Evolutionary conservation across 108 stramenopile genomes (phyloP).

Genomic region (Cyclotella cryptica): DNA sequence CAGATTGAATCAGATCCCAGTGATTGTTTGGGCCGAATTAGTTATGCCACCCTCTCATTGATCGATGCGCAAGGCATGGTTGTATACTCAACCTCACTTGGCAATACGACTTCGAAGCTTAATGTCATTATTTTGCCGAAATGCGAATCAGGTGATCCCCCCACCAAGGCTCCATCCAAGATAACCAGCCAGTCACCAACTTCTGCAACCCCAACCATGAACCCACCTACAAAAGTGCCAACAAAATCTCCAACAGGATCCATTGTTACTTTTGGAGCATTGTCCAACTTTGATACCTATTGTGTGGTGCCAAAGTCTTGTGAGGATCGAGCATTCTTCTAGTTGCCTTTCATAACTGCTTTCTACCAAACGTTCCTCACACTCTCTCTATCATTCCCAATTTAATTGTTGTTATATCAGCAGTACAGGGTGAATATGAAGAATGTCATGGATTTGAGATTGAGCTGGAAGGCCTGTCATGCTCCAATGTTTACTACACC

Average conservation of each 20-base stretch:
- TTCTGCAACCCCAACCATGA: no score
- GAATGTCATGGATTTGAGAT: no score
- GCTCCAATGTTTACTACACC: slow-evolving; percentile 7
- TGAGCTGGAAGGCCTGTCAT: slow-evolving; percentile 5
- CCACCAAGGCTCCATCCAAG: not conserved
- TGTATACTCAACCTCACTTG: not conserved
- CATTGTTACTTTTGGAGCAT: not conserved
- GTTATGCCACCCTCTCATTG: not conserved
- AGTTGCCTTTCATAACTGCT: no score
- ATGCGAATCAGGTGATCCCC: not conserved
- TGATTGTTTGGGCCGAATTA: slow-evolving; percentile 2
- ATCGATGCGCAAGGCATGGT: not conserved
- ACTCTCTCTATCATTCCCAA: no score
- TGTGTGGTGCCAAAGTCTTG: no score
- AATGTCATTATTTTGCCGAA: not conserved
- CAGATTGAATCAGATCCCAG: not conserved
- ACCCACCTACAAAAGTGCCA: no score
- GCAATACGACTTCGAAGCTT: not conserved
- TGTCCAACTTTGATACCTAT: no score
- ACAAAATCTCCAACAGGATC: not conserved
- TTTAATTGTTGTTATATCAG: no score
- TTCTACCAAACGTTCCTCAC: no score
- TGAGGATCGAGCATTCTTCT: not conserved
- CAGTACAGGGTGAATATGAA: not conserved
- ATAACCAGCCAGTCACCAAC: not conserved